These are phyloP conservation scores for Capronia coronata DNA, from an alignment of 2,329 filamentous ascomycete genomes.

Conservation along the genomic window DNA sequence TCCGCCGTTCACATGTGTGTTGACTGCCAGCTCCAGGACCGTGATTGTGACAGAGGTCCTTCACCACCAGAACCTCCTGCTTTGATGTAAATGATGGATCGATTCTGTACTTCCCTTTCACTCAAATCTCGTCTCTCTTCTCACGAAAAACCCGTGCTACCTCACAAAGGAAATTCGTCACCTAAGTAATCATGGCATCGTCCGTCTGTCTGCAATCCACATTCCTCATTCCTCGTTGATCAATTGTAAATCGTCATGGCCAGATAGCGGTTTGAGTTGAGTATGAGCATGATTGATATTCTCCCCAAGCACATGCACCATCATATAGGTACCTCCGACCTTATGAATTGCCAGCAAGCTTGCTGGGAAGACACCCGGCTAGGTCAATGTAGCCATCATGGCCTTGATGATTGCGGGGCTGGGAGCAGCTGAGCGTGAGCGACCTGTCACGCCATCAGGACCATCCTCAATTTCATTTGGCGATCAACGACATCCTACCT, in stretches of 20 bases:
- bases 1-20: too few species aligned
- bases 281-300: too few species aligned
- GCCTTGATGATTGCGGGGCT: constrained; percentile 58
- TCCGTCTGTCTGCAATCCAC: background rate
- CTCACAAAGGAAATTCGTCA: constrained; percentile 6
- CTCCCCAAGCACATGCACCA: too few species aligned
- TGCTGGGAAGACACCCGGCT: constrained; percentile 21
- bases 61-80: too few species aligned
- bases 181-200: background rate
- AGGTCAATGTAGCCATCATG: constrained; percentile 66
- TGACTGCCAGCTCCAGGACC: too few species aligned
- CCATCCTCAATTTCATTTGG: constrained; percentile 16
- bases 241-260: too few species aligned
- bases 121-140: background rate
- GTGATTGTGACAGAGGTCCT: too few species aligned
- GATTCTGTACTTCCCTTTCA: too few species aligned
- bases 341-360: background rate
- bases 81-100: too few species aligned
- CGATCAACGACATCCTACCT: constrained; percentile 68
- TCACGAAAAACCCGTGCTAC: background rate
- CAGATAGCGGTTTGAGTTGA: too few species aligned
- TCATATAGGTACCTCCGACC: background rate
- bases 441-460: constrained; percentile 22
- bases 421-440: constrained; percentile 42
- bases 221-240: too few species aligned